Percentiles rank a stretch among this genome's conserved stretches.
Evolutionary conservation across 441 rosid species (phyloP).

Genomic region (Hypseocharis bilobata): DNA sequence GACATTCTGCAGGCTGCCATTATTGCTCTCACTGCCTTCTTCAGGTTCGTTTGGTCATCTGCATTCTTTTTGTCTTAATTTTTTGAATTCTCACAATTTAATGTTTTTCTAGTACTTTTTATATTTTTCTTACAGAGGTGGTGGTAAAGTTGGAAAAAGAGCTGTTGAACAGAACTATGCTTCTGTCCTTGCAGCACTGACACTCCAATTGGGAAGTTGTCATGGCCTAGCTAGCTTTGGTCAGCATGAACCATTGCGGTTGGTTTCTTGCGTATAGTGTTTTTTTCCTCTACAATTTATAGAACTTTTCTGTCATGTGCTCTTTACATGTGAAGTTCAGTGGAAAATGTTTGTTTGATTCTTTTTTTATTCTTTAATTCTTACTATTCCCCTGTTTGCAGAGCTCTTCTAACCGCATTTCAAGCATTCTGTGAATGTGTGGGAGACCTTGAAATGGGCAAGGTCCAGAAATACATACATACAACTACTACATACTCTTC

Average conservation of each 20-base stretch:
- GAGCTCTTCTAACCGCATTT: slow-evolving; percentile 82
- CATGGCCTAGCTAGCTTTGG: slow-evolving; percentile 82
- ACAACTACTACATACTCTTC: slow-evolving; percentile 3
- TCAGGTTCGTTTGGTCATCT: slow-evolving; percentile 49
- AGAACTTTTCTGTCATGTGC: slow-evolving; percentile 13
- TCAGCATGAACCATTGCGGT: slow-evolving; percentile 81
- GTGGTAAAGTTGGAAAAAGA: slow-evolving; percentile 89
- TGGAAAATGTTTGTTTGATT: slow-evolving; percentile 12
- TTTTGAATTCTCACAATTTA: slow-evolving; percentile 17
- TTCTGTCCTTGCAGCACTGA: slow-evolving; percentile 77
- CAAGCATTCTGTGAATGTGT: slow-evolving; percentile 98
- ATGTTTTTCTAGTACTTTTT: too few species aligned
- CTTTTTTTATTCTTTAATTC: slow-evolving; percentile 3
- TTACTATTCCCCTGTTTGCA: slow-evolving; percentile 32
- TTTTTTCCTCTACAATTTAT: background rate
- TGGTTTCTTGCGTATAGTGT: slow-evolving; percentile 18
- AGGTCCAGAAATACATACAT: slow-evolving; percentile 42
- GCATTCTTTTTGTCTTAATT: slow-evolving; percentile 17
- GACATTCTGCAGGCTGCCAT: slow-evolving; percentile 80
- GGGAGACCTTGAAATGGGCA: slow-evolving; percentile 99
- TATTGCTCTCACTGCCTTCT: slow-evolving; percentile 85
- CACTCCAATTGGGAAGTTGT: slow-evolving; percentile 87
- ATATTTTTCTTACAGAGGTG: slow-evolving; percentile 57
- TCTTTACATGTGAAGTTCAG: slow-evolving; percentile 13
- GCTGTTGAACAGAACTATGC: slow-evolving; percentile 91